phyloP scores from a whole-genome alignment of 148 eudicot species.

The Amaranthus cruentus region DNA sequence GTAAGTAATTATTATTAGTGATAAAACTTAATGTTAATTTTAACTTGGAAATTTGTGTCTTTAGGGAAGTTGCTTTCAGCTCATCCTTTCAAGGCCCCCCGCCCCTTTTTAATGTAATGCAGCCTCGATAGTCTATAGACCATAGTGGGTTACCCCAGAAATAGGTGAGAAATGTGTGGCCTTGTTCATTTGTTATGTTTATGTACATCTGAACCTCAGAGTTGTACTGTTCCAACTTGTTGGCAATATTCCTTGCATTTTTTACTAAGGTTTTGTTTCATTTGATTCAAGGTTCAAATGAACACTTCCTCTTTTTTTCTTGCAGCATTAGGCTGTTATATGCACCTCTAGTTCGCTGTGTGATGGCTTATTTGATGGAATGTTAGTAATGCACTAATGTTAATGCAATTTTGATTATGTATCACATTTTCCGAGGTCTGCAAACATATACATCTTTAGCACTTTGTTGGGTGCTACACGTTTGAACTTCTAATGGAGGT shows the following conservation, averaged over 20 bases:
- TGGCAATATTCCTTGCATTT: not conserved
- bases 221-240: not conserved
- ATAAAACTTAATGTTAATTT: not conserved
- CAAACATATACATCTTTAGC: not conserved
- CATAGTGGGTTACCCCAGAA: too few relatives aligned
- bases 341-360: not conserved
- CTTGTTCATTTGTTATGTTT: not conserved
- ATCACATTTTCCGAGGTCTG: not conserved
- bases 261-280: not conserved
- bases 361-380: not conserved
- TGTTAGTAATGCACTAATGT: not conserved
- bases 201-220: not conserved
- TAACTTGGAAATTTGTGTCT: not conserved
- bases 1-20: constrained; percentile 43
- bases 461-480: not conserved
- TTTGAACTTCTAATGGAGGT: not conserved
- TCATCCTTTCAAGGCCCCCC: not conserved
- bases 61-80: not conserved
- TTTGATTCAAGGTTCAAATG: not conserved
- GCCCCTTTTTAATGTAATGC: not conserved
- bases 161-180: too few relatives aligned
- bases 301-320: not conserved
- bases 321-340: not conserved
- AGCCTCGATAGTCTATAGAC: not conserved
- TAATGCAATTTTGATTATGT: not conserved